These are phyloP conservation scores for Sugiyamaella paludigena DNA, from an alignment of 1,139 yeast species.

Conservation along the genomic window DNA sequence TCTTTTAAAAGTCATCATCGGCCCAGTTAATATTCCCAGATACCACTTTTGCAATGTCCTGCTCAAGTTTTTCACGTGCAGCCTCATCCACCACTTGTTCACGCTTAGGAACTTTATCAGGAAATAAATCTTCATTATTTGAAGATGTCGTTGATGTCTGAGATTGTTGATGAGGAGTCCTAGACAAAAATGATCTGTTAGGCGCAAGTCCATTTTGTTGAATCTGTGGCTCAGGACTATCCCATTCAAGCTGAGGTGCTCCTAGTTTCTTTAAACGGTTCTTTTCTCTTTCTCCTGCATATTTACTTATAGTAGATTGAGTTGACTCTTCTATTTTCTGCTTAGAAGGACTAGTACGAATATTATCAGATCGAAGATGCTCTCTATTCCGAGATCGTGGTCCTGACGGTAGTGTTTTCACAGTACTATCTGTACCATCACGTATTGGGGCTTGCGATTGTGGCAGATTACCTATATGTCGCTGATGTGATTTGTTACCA, in stretches of 20 bases:
- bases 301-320: constrained; percentile 7
- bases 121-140: neutral
- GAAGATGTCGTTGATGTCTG: neutral
- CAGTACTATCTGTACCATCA: too few species aligned
- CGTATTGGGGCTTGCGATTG: too few species aligned
- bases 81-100: too few species aligned
- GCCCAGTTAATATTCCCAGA: constrained; percentile 22
- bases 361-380: neutral
- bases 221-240: neutral
- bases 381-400: neutral
- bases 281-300: constrained; percentile 12
- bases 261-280: constrained; percentile 14
- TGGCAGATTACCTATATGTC: too few species aligned
- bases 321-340: too few species aligned
- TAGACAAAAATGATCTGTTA: too few species aligned
- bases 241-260: constrained; percentile 15
- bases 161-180: too few species aligned
- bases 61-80: neutral
- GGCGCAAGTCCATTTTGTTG: neutral
- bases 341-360: too few species aligned
- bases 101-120: too few species aligned
- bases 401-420: too few species aligned
- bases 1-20: constrained; percentile 17
- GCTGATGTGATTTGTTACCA: too few species aligned
- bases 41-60: constrained; percentile 11